phyloP scores from a whole-genome alignment of 2,329 filamentous ascomycete species.

The Cercospora nicotianae region DNA sequence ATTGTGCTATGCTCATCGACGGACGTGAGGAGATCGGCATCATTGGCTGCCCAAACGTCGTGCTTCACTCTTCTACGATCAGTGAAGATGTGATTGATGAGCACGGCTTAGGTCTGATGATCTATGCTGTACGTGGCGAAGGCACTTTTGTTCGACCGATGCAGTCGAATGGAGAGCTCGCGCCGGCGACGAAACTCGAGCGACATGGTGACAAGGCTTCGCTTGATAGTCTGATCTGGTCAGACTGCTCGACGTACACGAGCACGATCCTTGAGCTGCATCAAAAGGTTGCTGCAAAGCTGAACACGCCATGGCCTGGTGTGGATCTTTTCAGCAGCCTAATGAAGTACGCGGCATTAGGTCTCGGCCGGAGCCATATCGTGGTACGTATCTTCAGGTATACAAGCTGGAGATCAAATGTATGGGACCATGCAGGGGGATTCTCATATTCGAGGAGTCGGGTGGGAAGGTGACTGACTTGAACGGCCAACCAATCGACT shows the following conservation, averaged over 20 bases:
- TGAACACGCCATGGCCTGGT: constrained; percentile 50
- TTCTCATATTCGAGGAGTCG: constrained; percentile 29
- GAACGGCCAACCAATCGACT: constrained; percentile 52
- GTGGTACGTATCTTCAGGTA: constrained; percentile 31
- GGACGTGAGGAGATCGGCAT: constrained; percentile 60
- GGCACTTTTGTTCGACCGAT: constrained; percentile 43
- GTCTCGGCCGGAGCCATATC: constrained; percentile 25
- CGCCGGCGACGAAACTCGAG: constrained; percentile 19
- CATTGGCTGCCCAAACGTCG: constrained; percentile 63
- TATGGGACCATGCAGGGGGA: constrained; percentile 58
- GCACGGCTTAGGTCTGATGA: constrained; percentile 48
- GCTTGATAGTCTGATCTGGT: constrained; percentile 45
- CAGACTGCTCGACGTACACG: constrained; percentile 47
- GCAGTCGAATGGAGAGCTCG: constrained; percentile 22
- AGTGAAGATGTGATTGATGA: constrained; percentile 49
- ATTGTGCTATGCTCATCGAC: constrained; percentile 58
- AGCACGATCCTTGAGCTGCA: constrained; percentile 44
- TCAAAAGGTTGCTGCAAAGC: constrained; percentile 38
- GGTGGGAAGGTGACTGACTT: constrained; percentile 55
- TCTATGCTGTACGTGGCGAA: constrained; percentile 51
- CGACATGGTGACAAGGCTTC: constrained; percentile 28
- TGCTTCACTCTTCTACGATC: constrained; percentile 46
- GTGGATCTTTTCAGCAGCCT: constrained; percentile 56
- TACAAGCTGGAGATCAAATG: constrained; percentile 31
- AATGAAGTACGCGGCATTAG: constrained; percentile 42